Percentiles rank a stretch among this genome's conserved stretches.
Conservation (phyloP, 805 yeast genomes). For the Dipodascopsis tothii region DNA sequence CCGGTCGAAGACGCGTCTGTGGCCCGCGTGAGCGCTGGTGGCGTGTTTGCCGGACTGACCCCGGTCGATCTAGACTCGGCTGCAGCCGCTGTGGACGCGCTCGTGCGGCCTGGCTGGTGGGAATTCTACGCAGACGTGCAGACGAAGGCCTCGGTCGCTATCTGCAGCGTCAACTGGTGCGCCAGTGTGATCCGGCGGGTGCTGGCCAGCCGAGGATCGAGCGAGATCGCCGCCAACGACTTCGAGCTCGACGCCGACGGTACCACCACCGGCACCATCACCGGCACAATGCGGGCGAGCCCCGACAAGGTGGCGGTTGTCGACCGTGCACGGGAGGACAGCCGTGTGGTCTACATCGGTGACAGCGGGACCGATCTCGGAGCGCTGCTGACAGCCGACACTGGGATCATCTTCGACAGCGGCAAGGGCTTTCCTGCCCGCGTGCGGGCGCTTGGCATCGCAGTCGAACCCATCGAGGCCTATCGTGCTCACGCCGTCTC, state of each 20-base stretch:
- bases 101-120: constrained; percentile 10
- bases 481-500: no score
- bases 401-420: constrained; percentile 5
- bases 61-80: constrained; percentile 4
- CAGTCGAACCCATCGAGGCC: neutral
- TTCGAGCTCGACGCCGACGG: constrained; percentile 6
- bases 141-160: neutral
- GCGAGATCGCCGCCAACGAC: neutral
- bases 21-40: constrained; percentile 14
- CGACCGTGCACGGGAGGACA: no score
- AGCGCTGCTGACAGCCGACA: constrained; percentile 4
- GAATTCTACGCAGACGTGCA: neutral
- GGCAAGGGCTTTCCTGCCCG: constrained; percentile 3
- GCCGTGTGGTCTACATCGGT: constrained; percentile 15
- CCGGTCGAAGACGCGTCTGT: constrained; percentile 19
- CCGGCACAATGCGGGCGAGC: constrained; percentile 8
- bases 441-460: neutral
- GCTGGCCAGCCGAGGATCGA: neutral
- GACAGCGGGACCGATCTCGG: constrained; percentile 22
- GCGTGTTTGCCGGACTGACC: constrained; percentile 16
- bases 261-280: constrained; percentile 6
- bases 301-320: constrained; percentile 15
- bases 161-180: constrained; percentile 24
- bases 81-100: constrained; percentile 8
- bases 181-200: constrained; percentile 7